Conservation (phyloP, 163 green algal species). For the Coccomyxa subellipsoidea region DNA sequence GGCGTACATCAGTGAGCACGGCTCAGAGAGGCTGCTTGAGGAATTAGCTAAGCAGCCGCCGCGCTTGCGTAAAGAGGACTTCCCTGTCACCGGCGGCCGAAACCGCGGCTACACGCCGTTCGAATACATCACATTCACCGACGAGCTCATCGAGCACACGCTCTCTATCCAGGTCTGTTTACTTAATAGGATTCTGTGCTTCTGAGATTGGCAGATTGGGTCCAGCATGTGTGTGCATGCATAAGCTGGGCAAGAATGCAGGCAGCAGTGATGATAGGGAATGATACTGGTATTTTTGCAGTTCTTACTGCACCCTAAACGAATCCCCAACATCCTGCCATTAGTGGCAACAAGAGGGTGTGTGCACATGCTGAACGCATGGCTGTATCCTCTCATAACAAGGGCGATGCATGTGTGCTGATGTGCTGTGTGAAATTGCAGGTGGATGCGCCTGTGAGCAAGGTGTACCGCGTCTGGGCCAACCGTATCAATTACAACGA, state of each 20-base stretch:
- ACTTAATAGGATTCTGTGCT: background rate
- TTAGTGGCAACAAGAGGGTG: too few species aligned
- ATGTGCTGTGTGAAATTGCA: too few species aligned
- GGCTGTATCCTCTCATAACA: too few species aligned
- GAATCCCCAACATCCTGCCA: too few species aligned
- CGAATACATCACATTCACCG: conserved; percentile 41
- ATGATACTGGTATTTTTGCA: conserved; percentile 34
- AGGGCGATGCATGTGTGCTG: too few species aligned
- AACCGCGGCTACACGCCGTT: conserved; percentile 43
- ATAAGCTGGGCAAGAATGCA: too few species aligned
- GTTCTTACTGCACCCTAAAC: background rate
- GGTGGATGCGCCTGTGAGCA: conserved; percentile 34
- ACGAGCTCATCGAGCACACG: background rate
- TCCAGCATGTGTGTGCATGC: background rate
- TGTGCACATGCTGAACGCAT: too few species aligned
- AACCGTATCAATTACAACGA: conserved; percentile 39
- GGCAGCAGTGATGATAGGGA: conserved; percentile 31
- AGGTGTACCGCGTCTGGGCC: conserved; percentile 39
- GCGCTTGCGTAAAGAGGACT: background rate
- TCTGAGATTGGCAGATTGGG: background rate
- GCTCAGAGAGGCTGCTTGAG: background rate
- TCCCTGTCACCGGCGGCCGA: background rate
- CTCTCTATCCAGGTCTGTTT: background rate
- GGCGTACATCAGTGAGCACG: background rate
- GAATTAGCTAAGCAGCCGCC: background rate